Base-by-base conservation (phyloP, 2,329 filamentous ascomycete genomes). In the Mycosphaerella arachidis region DNA sequence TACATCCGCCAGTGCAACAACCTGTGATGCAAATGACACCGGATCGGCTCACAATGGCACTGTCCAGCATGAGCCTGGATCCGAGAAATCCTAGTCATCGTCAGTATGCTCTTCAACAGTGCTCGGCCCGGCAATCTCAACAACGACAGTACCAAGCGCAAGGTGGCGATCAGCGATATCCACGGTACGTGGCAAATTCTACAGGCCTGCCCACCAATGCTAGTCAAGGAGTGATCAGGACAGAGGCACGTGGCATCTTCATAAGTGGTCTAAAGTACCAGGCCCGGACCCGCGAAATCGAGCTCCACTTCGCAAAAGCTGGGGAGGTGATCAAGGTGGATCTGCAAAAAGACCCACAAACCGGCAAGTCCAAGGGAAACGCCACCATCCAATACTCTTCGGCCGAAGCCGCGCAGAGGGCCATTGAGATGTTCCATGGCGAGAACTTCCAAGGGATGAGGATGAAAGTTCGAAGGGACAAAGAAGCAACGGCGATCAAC, bases 191-290 rank as follows among this genome's bases (percentile, higher is more conserved):
- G 10, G 40, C 57, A 4, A 59, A 64, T 13, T 27, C 63, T n/a
- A 61, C 58, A 3, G 69, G 70, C n/a, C 55, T 65, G 8, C 67
- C 65, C 9, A 60, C 70, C 29, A 73, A 71, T 57, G 61, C 61
- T 29, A 60, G 48, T 9, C 55, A 67, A 30, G 70, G 70, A 16
- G 48, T 56, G 10, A 61, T 70, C 9, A 59, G 59, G 12, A 70
- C 63, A 16, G 68, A 71, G 58, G 59, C 63, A 12, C 67, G 69
- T 10, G 70, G 70, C 7, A 59, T 73, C 46, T 72, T 71, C 55
- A 66, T 72, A 33, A 67, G 60, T 18, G 63, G 62, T 16, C 58
- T 73, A 6, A 66, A 63, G 64, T 71, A 62, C 66, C 67, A 67
- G 61, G 67, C 68, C 18, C 57, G 59, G n/a, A 55, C 59, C 10